These are phyloP conservation scores for Mercurialis annua DNA, from an alignment of 345 rosid species.

Conservation along the genomic window DNA sequence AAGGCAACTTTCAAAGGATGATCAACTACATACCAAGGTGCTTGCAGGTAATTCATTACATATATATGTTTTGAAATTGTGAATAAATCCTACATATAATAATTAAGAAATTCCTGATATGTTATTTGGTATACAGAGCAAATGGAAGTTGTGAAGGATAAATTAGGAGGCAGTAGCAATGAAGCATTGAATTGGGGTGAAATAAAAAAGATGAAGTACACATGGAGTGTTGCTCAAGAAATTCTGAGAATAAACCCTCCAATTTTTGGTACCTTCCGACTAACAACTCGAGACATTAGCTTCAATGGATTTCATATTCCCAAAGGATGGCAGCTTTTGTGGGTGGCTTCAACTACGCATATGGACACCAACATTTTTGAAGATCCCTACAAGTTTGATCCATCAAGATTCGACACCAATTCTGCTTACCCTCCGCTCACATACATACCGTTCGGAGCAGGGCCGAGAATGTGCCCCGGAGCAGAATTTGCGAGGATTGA, in stretches of 20 bases:
- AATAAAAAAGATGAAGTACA: slow-evolving; percentile 27
- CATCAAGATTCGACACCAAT: slow-evolving; percentile 3
- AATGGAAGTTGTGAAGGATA: slow-evolving; percentile 9
- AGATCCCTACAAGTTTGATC: slow-evolving; percentile 11
- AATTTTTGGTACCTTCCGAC: no score
- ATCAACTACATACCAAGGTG: slow-evolving; percentile 3
- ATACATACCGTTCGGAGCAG: slow-evolving; percentile 12
- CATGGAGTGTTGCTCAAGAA: slow-evolving; percentile 32
- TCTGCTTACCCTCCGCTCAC: neutral
- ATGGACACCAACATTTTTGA: neutral
- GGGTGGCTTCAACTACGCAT: neutral
- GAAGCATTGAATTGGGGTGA: slow-evolving; percentile 21
- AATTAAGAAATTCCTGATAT: neutral
- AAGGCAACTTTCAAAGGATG: slow-evolving; percentile 15
- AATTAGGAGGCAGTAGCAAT: slow-evolving; percentile 5
- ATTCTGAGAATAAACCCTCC: slow-evolving; percentile 24
- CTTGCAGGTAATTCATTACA: slow-evolving; percentile 12
- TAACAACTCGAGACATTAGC: no score
- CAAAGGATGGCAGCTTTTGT: slow-evolving; percentile 3
- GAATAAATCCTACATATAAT: no score
- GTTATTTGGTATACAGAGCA: slow-evolving; percentile 15
- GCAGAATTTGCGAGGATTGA: slow-evolving; percentile 12
- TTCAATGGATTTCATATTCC: slow-evolving; percentile 13
- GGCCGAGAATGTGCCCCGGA: slow-evolving; percentile 9
- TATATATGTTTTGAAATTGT: no score